These are phyloP conservation scores for Leptoxyphium fumago DNA, from an alignment of 2,329 filamentous ascomycete species.

Conservation along the genomic window DNA sequence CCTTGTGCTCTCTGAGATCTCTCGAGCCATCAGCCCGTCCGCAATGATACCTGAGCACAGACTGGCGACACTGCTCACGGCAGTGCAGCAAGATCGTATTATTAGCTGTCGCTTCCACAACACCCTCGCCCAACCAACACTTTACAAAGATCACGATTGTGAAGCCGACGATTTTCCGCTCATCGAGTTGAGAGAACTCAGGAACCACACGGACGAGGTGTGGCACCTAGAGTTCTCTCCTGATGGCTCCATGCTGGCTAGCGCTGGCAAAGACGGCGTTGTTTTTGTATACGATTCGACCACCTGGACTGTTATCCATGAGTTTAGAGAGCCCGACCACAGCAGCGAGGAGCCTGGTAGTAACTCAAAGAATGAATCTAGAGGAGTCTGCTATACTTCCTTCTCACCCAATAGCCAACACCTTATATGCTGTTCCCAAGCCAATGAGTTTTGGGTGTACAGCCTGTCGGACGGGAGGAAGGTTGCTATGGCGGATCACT, in stretches of 20 bases:
- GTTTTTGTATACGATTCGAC: conserved; percentile 72
- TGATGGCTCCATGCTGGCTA: conserved; percentile 68
- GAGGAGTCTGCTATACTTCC: conserved; percentile 60
- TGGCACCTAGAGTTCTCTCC: conserved; percentile 89
- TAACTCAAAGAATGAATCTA: conserved; percentile 6
- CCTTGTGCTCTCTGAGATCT: conserved; percentile 63
- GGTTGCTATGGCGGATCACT: conserved; percentile 50
- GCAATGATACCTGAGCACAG: conserved; percentile 94
- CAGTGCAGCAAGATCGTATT: conserved; percentile 75
- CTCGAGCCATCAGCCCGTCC: conserved; percentile 82
- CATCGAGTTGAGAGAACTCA: conserved; percentile 53
- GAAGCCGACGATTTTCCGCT: conserved; percentile 67
- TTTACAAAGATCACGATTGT: conserved; percentile 81
- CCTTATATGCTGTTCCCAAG: conserved; percentile 59
- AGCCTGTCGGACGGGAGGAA: conserved; percentile 35
- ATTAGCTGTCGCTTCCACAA: conserved; percentile 81
- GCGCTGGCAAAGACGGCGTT: conserved; percentile 58
- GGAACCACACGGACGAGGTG: conserved; percentile 64
- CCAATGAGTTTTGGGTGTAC: conserved; percentile 21
- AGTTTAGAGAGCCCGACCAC: conserved; percentile 20
- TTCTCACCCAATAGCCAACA: conserved; percentile 89
- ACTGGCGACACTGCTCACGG: conserved; percentile 62
- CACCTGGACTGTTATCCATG: conserved; percentile 49
- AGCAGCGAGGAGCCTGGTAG: conserved; percentile 4
- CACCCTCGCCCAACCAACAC: conserved; percentile 57